Evolutionary conservation across 2,329 filamentous ascomycete genomes (phyloP).

Genomic region (Ascomycota sp.): DNA sequence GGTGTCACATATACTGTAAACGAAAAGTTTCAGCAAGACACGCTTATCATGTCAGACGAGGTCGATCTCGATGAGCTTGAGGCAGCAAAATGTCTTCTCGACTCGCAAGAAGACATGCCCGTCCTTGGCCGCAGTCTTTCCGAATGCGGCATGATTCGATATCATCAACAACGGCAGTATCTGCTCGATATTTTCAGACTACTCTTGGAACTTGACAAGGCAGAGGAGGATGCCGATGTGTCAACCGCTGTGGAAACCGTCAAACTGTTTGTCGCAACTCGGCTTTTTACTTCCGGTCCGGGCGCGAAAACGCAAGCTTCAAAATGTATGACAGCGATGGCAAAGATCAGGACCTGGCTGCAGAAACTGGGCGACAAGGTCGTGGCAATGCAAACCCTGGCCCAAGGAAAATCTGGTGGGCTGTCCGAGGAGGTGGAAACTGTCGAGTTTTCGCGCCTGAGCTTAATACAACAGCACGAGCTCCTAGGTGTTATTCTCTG

Average conservation of each 20-base stretch:
- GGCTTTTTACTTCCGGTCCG: conserved; percentile 12
- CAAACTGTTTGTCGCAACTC: conserved; percentile 13
- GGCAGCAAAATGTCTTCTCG: conserved; percentile 53
- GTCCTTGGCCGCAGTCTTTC: conserved; percentile 49
- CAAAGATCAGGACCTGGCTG: conserved; percentile 53
- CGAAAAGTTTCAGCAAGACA: conserved; percentile 64
- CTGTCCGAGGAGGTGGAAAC: conserved; percentile 48
- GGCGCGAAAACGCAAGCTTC: conserved; percentile 40
- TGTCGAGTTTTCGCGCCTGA: conserved; percentile 57
- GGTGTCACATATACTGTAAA: conserved; percentile 62
- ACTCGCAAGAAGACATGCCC: conserved; percentile 45
- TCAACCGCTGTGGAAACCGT: conserved; percentile 11
- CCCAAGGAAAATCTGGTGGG: conserved; percentile 29
- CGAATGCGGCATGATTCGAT: conserved; percentile 63
- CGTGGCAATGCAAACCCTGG: conserved; percentile 52
- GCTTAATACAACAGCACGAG: conserved; percentile 76
- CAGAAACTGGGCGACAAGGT: conserved; percentile 53
- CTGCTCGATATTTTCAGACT: conserved; percentile 67
- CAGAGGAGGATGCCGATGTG: conserved; percentile 29
- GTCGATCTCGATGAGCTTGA: conserved; percentile 77
- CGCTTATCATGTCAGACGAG: conserved; percentile 64
- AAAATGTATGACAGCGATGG: conserved; percentile 57
- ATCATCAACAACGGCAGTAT: conserved; percentile 67
- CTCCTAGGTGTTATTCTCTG: conserved; percentile 60
- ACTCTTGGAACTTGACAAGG: conserved; percentile 41